Evolutionary conservation across 805 yeast genomes (phyloP).

Genomic region (Lipomyces starkeyi): DNA sequence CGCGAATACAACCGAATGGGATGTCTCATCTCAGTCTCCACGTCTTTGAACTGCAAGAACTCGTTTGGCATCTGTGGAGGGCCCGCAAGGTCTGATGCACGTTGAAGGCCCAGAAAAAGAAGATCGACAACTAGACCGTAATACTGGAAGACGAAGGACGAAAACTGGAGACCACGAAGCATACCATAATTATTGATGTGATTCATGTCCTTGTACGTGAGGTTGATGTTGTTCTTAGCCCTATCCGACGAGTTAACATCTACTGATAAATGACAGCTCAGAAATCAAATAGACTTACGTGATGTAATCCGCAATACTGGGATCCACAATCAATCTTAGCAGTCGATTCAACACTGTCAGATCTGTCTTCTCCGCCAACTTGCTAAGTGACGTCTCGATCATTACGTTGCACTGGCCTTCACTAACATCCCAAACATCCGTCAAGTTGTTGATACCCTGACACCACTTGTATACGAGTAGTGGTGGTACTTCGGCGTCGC

Average conservation of each 20-base stretch:
- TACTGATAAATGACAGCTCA: not conserved
- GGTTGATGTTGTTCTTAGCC: slow-evolving; percentile 81
- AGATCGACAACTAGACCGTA: slow-evolving; percentile 87
- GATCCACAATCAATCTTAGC: slow-evolving; percentile 79
- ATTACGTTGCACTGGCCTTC: slow-evolving; percentile 81
- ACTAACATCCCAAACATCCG: slow-evolving; percentile 76
- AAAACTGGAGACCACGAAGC: slow-evolving; percentile 85
- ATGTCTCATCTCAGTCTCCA: slow-evolving; percentile 63
- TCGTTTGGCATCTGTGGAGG: slow-evolving; percentile 67
- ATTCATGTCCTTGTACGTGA: slow-evolving; percentile 92
- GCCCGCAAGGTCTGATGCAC: slow-evolving; percentile 90
- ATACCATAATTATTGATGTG: slow-evolving; percentile 89
- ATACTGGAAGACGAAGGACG: slow-evolving; percentile 87
- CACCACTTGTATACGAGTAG: slow-evolving; percentile 91
- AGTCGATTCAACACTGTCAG: slow-evolving; percentile 83
- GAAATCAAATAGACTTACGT: slow-evolving; percentile 32
- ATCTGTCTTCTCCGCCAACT: slow-evolving; percentile 84
- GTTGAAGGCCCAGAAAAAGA: slow-evolving; percentile 78
- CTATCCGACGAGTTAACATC: slow-evolving; percentile 43
- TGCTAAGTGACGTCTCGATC: slow-evolving; percentile 75
- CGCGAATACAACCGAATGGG: slow-evolving; percentile 85
- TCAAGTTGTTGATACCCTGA: slow-evolving; percentile 82
- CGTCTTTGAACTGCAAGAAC: slow-evolving; percentile 72
- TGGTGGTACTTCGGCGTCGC: slow-evolving; percentile 93
- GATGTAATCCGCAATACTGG: slow-evolving; percentile 92